Evolutionary conservation across 2,329 filamentous ascomycete species (phyloP).

Genomic region (Septoria petroselini): DNA sequence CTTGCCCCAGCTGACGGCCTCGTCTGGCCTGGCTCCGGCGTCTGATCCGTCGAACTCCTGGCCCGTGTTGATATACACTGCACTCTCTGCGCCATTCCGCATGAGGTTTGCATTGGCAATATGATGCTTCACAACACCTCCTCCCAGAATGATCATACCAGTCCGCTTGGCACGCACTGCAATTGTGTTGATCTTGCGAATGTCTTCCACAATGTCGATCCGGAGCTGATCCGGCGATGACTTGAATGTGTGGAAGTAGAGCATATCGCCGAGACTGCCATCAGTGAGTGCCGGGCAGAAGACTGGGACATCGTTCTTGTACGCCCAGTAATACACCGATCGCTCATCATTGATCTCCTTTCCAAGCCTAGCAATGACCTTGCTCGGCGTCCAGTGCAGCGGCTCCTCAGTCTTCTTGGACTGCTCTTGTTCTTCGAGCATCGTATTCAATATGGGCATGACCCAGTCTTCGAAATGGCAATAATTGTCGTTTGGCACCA

Average conservation of each 20-base stretch:
- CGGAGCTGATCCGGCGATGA: constrained; percentile 74
- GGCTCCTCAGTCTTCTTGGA: constrained; percentile 60
- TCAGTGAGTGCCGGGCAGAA: constrained; percentile 97
- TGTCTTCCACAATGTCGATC: constrained; percentile 91
- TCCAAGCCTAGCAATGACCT: constrained; percentile 83
- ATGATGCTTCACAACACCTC: constrained; percentile 95
- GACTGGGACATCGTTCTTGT: constrained; percentile 92
- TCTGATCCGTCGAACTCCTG: constrained; percentile 98
- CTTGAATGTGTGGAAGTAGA: constrained; percentile 98
- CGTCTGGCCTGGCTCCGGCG: constrained; percentile 88
- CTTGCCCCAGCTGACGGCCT: constrained; percentile 98
- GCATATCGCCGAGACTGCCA: constrained; percentile 92
- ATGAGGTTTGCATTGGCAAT: constrained; percentile 97
- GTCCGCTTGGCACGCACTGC: constrained; percentile 81
- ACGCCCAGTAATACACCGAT: constrained; percentile 96
- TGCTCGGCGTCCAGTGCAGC: constrained; percentile 89
- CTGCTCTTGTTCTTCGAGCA: constrained; percentile 90
- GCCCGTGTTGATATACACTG: constrained; percentile 95
- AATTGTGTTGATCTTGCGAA: constrained; percentile 87
- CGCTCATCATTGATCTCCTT: constrained; percentile 91
- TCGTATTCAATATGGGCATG: constrained; percentile 86
- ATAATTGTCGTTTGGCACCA: constrained; percentile 96
- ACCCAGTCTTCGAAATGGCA: constrained; percentile 98
- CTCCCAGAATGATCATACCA: constrained; percentile 93
- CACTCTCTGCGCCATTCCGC: constrained; percentile 94